phyloP scores from a whole-genome alignment of 2,329 filamentous ascomycete genomes.

The Trichocomaceae sp. region DNA sequence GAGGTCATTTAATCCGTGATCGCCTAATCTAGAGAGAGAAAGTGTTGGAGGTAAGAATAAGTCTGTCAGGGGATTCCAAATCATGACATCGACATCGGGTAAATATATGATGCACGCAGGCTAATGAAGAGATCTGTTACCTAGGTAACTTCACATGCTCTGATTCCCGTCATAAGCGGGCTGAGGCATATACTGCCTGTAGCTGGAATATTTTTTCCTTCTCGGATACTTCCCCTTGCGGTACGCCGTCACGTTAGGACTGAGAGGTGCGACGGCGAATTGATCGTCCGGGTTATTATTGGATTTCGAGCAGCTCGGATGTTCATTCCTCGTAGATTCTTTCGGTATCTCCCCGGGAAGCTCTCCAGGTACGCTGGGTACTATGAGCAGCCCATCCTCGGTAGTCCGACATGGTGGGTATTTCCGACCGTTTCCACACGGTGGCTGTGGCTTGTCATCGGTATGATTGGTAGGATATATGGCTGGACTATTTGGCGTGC shows the following conservation, averaged over 20 bases:
- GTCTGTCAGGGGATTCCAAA: neutral
- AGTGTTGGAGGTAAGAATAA: constrained; percentile 5
- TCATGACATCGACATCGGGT: neutral
- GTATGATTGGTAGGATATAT: neutral
- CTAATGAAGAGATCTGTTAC: neutral
- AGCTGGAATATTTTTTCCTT: constrained; percentile 7
- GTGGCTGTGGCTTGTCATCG: neutral
- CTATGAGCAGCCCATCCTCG: constrained; percentile 11
- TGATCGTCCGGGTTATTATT: neutral
- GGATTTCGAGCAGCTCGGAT: neutral
- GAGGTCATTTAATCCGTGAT: neutral
- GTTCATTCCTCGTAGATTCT: neutral
- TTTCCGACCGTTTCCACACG: neutral
- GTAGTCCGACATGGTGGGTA: constrained; percentile 10
- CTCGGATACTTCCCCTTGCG: constrained; percentile 7
- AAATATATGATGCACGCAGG: neutral
- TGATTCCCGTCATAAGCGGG: neutral
- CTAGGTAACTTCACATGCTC: neutral
- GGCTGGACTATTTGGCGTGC: neutral
- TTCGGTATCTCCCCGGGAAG: neutral
- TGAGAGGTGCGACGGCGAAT: neutral
- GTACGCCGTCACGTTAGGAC: constrained; percentile 9
- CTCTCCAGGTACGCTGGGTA: constrained; percentile 9
- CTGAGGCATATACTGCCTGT: neutral
- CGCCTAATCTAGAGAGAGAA: neutral